These are phyloP conservation scores for Colletotrichum sansevieriae DNA, from an alignment of 2,329 filamentous ascomycete species.

Conservation along the genomic window DNA sequence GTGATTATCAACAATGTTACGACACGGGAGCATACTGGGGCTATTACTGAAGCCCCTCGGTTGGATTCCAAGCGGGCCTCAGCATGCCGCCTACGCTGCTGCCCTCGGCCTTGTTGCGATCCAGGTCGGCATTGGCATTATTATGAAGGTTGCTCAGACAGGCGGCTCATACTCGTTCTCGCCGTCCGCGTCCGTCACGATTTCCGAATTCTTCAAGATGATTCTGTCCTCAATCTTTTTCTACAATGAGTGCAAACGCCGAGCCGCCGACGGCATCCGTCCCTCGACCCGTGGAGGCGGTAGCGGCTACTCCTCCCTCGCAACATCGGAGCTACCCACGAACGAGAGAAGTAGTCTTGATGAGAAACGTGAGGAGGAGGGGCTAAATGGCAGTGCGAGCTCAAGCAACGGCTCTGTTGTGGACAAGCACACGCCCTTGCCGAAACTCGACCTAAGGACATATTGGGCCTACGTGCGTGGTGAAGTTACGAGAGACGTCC, in stretches of 20 bases:
- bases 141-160: constrained; percentile 50
- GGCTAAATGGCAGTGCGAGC: constrained; percentile 33
- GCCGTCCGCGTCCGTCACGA: constrained; percentile 49
- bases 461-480: constrained; percentile 44
- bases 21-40: constrained; percentile 42
- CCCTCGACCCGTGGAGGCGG: constrained; percentile 42
- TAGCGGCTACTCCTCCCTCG: constrained; percentile 37
- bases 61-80: constrained; percentile 41
- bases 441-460: constrained; percentile 32
- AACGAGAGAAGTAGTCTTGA: constrained; percentile 42
- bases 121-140: constrained; percentile 52
- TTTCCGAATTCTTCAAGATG: constrained; percentile 51
- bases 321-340: constrained; percentile 38
- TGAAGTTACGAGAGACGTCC: constrained; percentile 47
- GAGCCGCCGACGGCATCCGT: constrained; percentile 39
- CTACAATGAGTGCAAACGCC: constrained; percentile 45
- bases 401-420: constrained; percentile 26
- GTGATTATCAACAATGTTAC: constrained; percentile 25
- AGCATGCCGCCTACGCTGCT: constrained; percentile 45
- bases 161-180: constrained; percentile 48
- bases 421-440: constrained; percentile 32
- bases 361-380: constrained; percentile 43
- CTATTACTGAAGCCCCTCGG: constrained; percentile 38
- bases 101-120: constrained; percentile 51
- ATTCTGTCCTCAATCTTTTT: constrained; percentile 49